Percentiles rank a stretch among this genome's conserved stretches.
Conservation (phyloP, 257 asterid genomes). For the Scutellaria barbata region DNA sequence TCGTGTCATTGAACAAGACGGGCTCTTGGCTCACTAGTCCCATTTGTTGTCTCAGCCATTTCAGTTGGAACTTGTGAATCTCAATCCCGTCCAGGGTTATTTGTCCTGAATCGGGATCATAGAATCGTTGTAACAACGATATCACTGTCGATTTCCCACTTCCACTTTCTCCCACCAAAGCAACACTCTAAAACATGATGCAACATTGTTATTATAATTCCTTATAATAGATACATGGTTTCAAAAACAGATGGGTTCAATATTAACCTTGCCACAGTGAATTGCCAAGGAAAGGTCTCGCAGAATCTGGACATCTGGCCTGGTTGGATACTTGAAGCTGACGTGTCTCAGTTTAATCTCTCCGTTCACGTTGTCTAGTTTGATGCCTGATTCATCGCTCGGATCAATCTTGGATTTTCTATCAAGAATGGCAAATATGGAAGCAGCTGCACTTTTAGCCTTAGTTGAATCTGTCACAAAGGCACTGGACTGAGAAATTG, state of each 20-base stretch:
- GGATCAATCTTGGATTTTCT: slow-evolving; percentile 67
- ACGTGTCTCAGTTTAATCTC: slow-evolving; percentile 67
- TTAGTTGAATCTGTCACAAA: slow-evolving; percentile 72
- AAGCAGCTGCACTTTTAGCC: slow-evolving; percentile 76
- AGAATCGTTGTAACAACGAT: slow-evolving; percentile 71
- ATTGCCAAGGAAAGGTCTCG: slow-evolving; percentile 60
- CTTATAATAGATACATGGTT: no score
- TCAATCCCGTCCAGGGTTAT: slow-evolving; percentile 70
- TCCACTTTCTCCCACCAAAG: slow-evolving; percentile 88
- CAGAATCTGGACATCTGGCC: slow-evolving; percentile 72
- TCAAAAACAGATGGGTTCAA: background rate
- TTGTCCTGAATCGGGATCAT: slow-evolving; percentile 68
- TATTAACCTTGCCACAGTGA: slow-evolving; percentile 63
- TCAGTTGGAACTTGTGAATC: slow-evolving; percentile 63
- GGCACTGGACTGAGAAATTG: slow-evolving; percentile 75
- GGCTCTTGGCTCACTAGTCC: slow-evolving; percentile 92
- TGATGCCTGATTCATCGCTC: slow-evolving; percentile 68
- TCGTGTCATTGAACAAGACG: slow-evolving; percentile 63
- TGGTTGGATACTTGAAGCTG: slow-evolving; percentile 74
- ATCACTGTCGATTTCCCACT: slow-evolving; percentile 86
- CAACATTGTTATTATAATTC: no score
- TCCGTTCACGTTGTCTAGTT: slow-evolving; percentile 57
- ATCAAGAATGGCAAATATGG: slow-evolving; percentile 69
- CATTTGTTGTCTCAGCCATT: slow-evolving; percentile 85
- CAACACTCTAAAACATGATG: slow-evolving; percentile 57